These are phyloP conservation scores for Candida khao-thaluensis DNA, from an alignment of 805 yeast species.

Conservation along the genomic window DNA sequence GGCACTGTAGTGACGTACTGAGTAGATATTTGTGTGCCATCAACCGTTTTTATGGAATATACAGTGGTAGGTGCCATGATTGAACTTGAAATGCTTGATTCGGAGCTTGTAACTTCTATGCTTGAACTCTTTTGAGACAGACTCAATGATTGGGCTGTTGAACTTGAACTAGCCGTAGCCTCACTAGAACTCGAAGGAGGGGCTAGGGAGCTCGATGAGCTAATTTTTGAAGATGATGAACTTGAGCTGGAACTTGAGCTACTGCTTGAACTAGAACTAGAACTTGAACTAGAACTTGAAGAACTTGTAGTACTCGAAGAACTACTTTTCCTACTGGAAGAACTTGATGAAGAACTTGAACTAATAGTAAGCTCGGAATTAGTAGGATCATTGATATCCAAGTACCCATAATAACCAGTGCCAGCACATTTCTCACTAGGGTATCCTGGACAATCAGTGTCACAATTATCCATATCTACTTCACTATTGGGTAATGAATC, in stretches of 20 bases:
- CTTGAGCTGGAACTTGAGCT: slow-evolving; percentile 3
- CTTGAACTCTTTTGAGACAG: not conserved
- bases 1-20: slow-evolving; percentile 17
- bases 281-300: slow-evolving; percentile 21
- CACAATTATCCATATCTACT: slow-evolving; percentile 33
- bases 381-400: slow-evolving; percentile 22
- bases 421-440: slow-evolving; percentile 43
- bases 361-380: slow-evolving; percentile 10
- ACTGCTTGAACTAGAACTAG: slow-evolving; percentile 19
- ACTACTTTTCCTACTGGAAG: slow-evolving; percentile 9
- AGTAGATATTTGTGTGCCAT: slow-evolving; percentile 17
- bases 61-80: slow-evolving; percentile 5
- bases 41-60: slow-evolving; percentile 18
- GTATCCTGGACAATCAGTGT: slow-evolving; percentile 45
- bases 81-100: not conserved
- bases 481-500: slow-evolving; percentile 48
- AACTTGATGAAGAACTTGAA: slow-evolving; percentile 10
- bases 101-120: not conserved
- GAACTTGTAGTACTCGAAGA: slow-evolving; percentile 17
- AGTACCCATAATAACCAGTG: slow-evolving; percentile 53
- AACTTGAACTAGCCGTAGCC: not conserved
- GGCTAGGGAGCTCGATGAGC: not conserved
- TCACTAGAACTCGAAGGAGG: not conserved
- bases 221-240: not conserved
- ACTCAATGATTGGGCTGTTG: not conserved